A percentile compares a stretch with the other conserved stretches of the same genome.
These are phyloP conservation scores for Truncatella angustata DNA, from an alignment of 2,329 filamentous ascomycete genomes.

Conservation along the genomic window DNA sequence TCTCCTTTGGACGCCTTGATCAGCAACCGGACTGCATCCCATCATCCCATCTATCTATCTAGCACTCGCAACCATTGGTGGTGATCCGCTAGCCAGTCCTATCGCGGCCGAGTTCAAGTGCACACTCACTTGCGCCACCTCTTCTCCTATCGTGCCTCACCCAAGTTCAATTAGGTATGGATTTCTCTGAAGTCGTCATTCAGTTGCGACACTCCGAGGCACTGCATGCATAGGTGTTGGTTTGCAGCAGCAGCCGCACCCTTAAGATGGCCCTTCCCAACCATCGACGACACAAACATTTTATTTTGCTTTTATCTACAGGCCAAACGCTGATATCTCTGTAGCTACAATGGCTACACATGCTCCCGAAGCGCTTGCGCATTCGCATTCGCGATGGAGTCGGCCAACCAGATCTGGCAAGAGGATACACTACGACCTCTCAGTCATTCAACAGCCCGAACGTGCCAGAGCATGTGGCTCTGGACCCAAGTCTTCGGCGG, in stretches of 20 bases:
- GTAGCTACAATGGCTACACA: conserved; percentile 4
- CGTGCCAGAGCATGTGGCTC: conserved; percentile 93
- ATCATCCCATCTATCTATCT: too few species aligned
- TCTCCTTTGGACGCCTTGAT: background rate
- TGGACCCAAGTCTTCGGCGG: conserved; percentile 87
- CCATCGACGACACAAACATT: background rate
- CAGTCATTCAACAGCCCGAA: conserved; percentile 90
- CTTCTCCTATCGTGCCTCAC: background rate
- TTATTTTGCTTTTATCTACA: background rate
- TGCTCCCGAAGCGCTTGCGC: background rate
- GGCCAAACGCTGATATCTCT: background rate
- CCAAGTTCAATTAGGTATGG: background rate
- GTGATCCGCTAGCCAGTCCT: too few species aligned
- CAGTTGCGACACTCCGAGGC: background rate
- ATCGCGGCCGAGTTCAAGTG: too few species aligned
- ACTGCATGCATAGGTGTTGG: too few species aligned
- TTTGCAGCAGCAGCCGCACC: too few species aligned
- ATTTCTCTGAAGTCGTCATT: background rate
- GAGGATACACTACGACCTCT: conserved; percentile 76
- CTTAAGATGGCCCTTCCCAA: background rate
- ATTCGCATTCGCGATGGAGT: conserved; percentile 6
- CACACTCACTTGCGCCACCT: too few species aligned
- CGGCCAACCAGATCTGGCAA: conserved; percentile 73
- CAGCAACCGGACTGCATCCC: too few species aligned
- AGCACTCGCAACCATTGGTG: too few species aligned